phyloP scores from a whole-genome alignment of 2,329 filamentous ascomycete species.

The Fonsecaea nubica region DNA sequence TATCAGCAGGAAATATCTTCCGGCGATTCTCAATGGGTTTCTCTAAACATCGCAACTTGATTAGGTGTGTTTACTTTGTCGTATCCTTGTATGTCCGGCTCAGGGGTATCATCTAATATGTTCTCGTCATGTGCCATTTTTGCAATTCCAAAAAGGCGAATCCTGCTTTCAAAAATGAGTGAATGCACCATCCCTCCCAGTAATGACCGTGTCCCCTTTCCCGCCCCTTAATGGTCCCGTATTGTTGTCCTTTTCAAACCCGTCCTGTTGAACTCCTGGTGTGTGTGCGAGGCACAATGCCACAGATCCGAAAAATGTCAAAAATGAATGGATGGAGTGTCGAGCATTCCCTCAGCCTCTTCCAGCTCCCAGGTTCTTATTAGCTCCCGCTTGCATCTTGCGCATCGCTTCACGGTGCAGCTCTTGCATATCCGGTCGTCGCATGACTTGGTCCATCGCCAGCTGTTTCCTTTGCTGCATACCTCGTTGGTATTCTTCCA shows the following conservation, averaged over 20 bases:
- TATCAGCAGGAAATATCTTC: conserved; percentile 3
- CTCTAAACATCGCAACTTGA: neutral
- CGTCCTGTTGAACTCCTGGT: neutral
- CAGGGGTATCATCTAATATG: conserved; percentile 25
- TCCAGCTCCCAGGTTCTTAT: conserved; percentile 42
- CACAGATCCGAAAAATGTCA: neutral
- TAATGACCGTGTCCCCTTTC: neutral
- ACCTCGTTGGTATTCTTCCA: conserved; percentile 63
- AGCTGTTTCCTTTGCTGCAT: conserved; percentile 66
- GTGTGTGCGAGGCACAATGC: neutral
- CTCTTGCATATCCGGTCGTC: conserved; percentile 74
- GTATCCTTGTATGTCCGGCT: conserved; percentile 13
- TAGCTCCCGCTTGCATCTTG: conserved; percentile 72
- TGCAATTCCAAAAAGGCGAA: neutral
- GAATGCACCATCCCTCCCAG: neutral
- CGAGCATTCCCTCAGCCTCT: conserved; percentile 11
- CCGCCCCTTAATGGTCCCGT: neutral
- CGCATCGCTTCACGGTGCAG: conserved; percentile 80
- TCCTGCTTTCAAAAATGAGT: neutral
- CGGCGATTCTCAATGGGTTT: neutral
- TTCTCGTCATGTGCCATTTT: conserved; percentile 13
- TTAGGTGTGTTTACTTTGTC: conserved; percentile 7
- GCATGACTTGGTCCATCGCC: conserved; percentile 76
- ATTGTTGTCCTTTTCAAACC: conserved; percentile 1
- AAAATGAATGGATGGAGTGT: conserved; percentile 10